phyloP scores from a whole-genome alignment of 805 yeast genomes.

The Cyberlindnera saturnus region DNA sequence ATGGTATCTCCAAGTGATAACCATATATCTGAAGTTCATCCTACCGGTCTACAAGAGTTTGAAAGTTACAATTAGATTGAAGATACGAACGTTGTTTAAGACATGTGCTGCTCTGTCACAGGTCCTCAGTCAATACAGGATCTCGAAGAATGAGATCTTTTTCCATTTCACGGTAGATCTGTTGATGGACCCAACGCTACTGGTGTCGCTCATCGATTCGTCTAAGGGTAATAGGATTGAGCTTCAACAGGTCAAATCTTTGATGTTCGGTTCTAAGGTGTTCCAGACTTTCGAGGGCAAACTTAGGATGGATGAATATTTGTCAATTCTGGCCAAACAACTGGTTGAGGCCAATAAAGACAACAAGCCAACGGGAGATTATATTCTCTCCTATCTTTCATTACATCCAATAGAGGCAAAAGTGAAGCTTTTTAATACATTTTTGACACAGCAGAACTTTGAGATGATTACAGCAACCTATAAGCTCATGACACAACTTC shows the following conservation, averaged over 20 bases:
- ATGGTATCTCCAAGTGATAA: constrained; percentile 10
- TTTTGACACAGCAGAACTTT: constrained; percentile 10
- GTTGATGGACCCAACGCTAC: constrained; percentile 12
- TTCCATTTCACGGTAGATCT: constrained; percentile 16
- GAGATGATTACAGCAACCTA: background rate
- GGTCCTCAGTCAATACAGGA: constrained; percentile 14
- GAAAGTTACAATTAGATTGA: constrained; percentile 4
- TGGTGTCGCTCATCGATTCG: constrained; percentile 6
- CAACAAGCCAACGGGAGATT: constrained; percentile 3
- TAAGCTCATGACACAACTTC: constrained; percentile 7
- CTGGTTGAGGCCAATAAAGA: constrained; percentile 9
- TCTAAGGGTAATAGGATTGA: constrained; percentile 9
- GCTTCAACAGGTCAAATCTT: constrained; percentile 11
- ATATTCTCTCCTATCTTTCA: constrained; percentile 16
- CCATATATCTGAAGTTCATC: constrained; percentile 14
- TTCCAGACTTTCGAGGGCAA: constrained; percentile 20
- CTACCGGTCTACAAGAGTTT: constrained; percentile 21
- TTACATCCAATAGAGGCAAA: constrained; percentile 23
- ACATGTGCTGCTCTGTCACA: constrained; percentile 15
- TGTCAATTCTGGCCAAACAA: constrained; percentile 12
- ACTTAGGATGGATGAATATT: constrained; percentile 10
- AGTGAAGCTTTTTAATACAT: constrained; percentile 7
- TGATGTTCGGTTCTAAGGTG: constrained; percentile 23
- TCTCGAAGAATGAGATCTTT: constrained; percentile 19
- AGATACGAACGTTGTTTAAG: constrained; percentile 15